A percentile compares a stretch with the other conserved stretches of the same genome.
phyloP scores from a whole-genome alignment of 2,329 filamentous ascomycete species.

The Neonectria sp. region DNA sequence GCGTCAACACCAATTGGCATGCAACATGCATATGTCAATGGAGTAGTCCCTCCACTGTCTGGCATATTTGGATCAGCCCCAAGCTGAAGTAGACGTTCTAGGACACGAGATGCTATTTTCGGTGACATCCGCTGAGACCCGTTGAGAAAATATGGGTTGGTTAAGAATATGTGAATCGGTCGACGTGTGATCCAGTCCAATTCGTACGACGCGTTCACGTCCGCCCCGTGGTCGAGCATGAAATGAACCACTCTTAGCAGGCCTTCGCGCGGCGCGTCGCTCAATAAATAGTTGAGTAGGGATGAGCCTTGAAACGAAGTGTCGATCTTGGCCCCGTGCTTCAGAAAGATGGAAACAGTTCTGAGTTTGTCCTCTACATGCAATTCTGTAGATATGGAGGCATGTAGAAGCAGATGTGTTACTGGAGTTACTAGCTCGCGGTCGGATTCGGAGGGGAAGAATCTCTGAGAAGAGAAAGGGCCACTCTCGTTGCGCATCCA shows the following conservation, averaged over 20 bases:
- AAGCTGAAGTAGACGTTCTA: constrained; percentile 5
- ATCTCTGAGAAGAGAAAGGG: no score
- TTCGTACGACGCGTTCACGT: not conserved
- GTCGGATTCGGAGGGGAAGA: not conserved
- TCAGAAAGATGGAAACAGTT: not conserved
- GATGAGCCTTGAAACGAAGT: not conserved
- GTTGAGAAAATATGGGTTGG: constrained; percentile 10
- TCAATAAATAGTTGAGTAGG: not conserved
- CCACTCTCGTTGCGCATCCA: not conserved
- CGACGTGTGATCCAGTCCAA: not conserved
- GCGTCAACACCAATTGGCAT: constrained; percentile 6
- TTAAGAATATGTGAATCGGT: constrained; percentile 12
- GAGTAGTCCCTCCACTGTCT: constrained; percentile 14
- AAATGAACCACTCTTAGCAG: constrained; percentile 1
- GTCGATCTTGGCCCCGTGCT: not conserved
- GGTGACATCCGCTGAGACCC: not conserved
- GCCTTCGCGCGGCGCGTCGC: not conserved
- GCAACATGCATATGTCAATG: constrained; percentile 12
- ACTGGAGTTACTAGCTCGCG: not conserved
- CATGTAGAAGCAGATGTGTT: not conserved
- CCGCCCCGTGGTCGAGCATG: constrained; percentile 13
- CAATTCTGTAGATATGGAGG: not conserved
- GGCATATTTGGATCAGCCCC: constrained; percentile 17
- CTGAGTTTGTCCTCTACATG: not conserved
- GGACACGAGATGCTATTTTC: not conserved